Evolutionary conservation across 305 asterid genomes (phyloP), one percentile per base, ranked within the genome.

Genomic region (Petunia hybrid): DNA sequence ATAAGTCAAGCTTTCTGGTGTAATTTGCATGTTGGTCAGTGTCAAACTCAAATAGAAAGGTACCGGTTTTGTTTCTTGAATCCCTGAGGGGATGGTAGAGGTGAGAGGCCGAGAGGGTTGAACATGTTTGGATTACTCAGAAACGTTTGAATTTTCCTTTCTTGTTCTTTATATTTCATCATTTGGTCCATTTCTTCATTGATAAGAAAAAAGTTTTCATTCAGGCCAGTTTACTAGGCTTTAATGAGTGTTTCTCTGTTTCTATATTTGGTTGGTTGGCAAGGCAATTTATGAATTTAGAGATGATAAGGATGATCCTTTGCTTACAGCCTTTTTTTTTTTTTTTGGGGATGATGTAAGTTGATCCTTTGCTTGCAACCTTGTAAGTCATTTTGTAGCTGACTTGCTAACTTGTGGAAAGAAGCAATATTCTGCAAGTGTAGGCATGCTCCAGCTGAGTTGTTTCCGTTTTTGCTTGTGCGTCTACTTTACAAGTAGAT

Each of bases 371-470:
- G 61, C 62, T 46, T 70, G 41, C 61, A 48, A 71, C 77, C 6
- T 46, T 31, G 77, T 31, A 71, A 71, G 62, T 73, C 13, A 9
- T 48, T 48, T 68, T 73, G 45, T 62, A 73, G 60, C 35, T 73
- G 76, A 73, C 45, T 48, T 12, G 35, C 62, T 73, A 48, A 73
- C 62, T 73, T 31, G 51, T 13, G 13, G 35, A 48, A 48, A 48
- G 62, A 71, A 48, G 48, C 62, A 36, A 73, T 73, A 73, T 12
- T 46, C 35, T 73, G 35, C 62, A 73, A 6, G 31, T 35, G 14
- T 48, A 48, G 45, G 43, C 78, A 48, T 71, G 45, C 78, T 71
- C 51, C 45, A 12, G 61, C 45, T 2, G 10, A 57, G 48, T 48
- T 48, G 31, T 56, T 5, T 71, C 62, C 78, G 35, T 71, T 46